Evolutionary conservation across 164 flowering plant genomes (phyloP).

Genomic region (Kalanchoe fedtschenkoi): DNA sequence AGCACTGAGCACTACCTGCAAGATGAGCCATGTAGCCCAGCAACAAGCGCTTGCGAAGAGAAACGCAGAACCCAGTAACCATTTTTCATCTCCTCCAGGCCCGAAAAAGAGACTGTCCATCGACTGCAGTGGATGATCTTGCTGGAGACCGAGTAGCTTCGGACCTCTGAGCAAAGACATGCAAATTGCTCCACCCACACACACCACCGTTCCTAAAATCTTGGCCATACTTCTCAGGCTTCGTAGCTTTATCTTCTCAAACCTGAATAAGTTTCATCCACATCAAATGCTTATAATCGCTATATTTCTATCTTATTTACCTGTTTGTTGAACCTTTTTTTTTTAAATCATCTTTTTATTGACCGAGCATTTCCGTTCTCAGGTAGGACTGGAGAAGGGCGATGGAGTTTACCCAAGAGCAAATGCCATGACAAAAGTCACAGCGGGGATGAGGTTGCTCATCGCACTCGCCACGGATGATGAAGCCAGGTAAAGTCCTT

Average conservation of each 20-base stretch:
- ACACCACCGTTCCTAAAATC: conserved; percentile 37
- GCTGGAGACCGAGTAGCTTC: conserved; percentile 31
- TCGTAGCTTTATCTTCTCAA: conserved; percentile 36
- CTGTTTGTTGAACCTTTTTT: too few relatives aligned
- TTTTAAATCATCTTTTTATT: neutral
- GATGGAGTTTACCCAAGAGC: conserved; percentile 29
- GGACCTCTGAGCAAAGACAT: conserved; percentile 55
- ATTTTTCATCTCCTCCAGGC: conserved; percentile 18
- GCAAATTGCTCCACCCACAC: conserved; percentile 39
- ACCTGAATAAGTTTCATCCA: conserved; percentile 13
- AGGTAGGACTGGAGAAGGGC: conserved; percentile 2
- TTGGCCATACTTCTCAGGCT: conserved; percentile 36
- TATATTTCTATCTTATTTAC: too few relatives aligned
- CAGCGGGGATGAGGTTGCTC: conserved; percentile 53
- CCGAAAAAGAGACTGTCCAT: conserved; percentile 1
- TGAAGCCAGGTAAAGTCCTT: conserved; percentile 54
- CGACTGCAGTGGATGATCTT: conserved; percentile 12
- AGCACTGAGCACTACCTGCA: conserved; percentile 36
- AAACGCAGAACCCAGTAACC: conserved; percentile 48
- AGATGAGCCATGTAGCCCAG: conserved; percentile 61
- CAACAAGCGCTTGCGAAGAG: conserved; percentile 44
- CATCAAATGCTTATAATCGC: neutral
- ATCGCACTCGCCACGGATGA: conserved; percentile 56
- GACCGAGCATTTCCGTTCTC: neutral
- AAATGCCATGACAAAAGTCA: conserved; percentile 46